Evolutionary conservation across 345 rosid species (phyloP).

Genomic region (Dipteronia dyeriana): DNA sequence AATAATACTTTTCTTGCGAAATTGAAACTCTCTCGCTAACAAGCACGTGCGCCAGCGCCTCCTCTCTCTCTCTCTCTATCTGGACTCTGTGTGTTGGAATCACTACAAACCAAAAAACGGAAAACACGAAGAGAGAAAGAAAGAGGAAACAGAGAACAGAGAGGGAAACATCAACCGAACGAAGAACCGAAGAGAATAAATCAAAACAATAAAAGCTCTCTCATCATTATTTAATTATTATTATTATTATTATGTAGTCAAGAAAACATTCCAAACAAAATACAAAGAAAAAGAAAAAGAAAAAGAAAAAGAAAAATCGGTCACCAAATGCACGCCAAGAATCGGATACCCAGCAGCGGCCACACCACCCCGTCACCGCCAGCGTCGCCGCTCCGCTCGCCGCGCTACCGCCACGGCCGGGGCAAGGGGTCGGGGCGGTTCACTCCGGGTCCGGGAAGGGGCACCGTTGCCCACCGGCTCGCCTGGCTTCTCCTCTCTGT

Average conservation of each 20-base stretch:
- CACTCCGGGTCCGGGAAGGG: slow-evolving; percentile 43
- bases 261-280: background rate
- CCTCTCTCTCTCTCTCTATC: background rate
- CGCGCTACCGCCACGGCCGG: slow-evolving; percentile 73
- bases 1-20: slow-evolving; percentile 5
- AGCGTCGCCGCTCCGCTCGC: slow-evolving; percentile 88
- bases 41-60: slow-evolving; percentile 22
- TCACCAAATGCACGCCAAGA: slow-evolving; percentile 78
- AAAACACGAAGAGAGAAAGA: background rate
- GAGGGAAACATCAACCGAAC: background rate
- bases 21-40: background rate
- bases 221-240: background rate
- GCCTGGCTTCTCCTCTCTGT: slow-evolving; percentile 83
- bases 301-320: background rate
- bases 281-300: background rate
- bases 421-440: slow-evolving; percentile 61
- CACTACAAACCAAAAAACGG: slow-evolving; percentile 11
- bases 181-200: too few relatives aligned
- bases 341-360: slow-evolving; percentile 85
- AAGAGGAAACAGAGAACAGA: background rate
- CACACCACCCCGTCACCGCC: slow-evolving; percentile 97
- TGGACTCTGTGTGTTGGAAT: background rate
- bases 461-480: slow-evolving; percentile 70
- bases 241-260: background rate
- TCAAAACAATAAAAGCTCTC: background rate